Percentiles rank a stretch among this genome's conserved stretches.
These are phyloP conservation scores for Tremella fuciformis DNA, from an alignment of 768 basidiomycete species.

Conservation along the genomic window DNA sequence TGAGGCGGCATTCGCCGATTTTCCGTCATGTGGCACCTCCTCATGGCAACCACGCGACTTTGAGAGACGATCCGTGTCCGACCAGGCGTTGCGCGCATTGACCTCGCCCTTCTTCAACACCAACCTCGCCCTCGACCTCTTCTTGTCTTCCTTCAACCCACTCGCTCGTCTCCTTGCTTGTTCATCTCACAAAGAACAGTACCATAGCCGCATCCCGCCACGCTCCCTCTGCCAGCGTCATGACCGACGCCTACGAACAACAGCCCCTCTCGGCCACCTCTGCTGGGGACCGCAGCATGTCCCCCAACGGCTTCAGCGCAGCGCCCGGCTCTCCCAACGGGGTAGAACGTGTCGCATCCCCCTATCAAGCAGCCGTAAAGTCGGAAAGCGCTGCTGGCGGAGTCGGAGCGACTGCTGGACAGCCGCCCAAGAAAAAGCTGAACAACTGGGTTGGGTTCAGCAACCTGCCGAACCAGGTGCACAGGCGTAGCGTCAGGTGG, in stretches of 20 bases:
- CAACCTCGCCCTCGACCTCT: constrained; percentile 9
- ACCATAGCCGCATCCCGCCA: neutral
- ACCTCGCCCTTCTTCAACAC: constrained; percentile 8
- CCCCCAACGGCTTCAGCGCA: constrained; percentile 5
- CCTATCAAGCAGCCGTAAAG: constrained; percentile 19
- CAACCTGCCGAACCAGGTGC: constrained; percentile 98
- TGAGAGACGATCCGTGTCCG: neutral
- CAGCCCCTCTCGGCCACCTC: constrained; percentile 19
- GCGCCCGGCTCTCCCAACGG: constrained; percentile 6
- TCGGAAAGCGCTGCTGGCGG: constrained; percentile 10
- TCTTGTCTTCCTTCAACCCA: constrained; percentile 8
- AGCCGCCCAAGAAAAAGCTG: constrained; percentile 45
- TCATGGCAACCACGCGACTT: no score
- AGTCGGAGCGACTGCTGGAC: constrained; percentile 1
- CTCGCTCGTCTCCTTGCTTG: neutral
- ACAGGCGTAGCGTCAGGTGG: constrained; percentile 95
- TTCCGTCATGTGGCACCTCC: no score
- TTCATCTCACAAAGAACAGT: neutral
- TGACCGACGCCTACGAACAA: constrained; percentile 36
- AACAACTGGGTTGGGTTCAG: constrained; percentile 60
- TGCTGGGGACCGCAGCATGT: constrained; percentile 15
- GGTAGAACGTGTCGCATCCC: constrained; percentile 7
- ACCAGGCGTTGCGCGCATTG: neutral
- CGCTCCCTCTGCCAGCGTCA: constrained; percentile 8
- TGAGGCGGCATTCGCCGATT: no score